These are phyloP conservation scores for Colletotrichum theobromicola DNA, from an alignment of 2,329 filamentous ascomycete genomes.

Conservation along the genomic window DNA sequence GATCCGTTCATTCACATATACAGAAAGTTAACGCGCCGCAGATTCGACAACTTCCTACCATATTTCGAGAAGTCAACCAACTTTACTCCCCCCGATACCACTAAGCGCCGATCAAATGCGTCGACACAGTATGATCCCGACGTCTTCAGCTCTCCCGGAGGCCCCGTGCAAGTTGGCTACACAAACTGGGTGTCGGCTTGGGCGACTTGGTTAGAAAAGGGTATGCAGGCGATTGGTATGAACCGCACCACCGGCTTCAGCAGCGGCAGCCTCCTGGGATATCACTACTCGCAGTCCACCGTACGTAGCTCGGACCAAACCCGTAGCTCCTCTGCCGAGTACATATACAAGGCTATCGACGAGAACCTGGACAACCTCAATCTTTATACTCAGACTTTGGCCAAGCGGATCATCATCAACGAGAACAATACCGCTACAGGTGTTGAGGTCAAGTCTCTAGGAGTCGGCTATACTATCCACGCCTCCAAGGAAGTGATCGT, in stretches of 20 bases:
- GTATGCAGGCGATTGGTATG: slow-evolving; percentile 46
- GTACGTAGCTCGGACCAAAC: background rate
- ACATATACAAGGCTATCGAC: slow-evolving; percentile 22
- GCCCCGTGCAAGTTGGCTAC: slow-evolving; percentile 30
- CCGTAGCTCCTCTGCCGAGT: background rate
- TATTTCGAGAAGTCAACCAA: slow-evolving; percentile 34
- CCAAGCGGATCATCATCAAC: slow-evolving; percentile 50
- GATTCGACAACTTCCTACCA: slow-evolving; percentile 30
- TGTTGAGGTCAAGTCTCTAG: slow-evolving; percentile 35
- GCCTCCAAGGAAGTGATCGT: slow-evolving; percentile 72
- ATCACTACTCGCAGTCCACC: slow-evolving; percentile 29
- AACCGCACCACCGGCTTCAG: slow-evolving; percentile 39
- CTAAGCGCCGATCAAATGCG: slow-evolving; percentile 3
- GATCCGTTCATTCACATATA: background rate
- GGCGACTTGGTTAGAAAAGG: slow-evolving; percentile 27
- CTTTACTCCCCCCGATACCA: slow-evolving; percentile 33
- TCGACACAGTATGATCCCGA: slow-evolving; percentile 30
- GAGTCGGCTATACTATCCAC: slow-evolving; percentile 18
- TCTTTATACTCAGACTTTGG: slow-evolving; percentile 45
- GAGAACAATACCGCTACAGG: slow-evolving; percentile 42
- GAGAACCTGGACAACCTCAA: slow-evolving; percentile 33
- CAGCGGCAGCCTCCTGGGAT: slow-evolving; percentile 44
- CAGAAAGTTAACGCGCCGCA: background rate
- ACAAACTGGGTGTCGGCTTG: slow-evolving; percentile 28
- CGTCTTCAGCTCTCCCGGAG: slow-evolving; percentile 27